phyloP scores from a whole-genome alignment of 495 filamentous ascomycete genomes.

The Podospora tetraspora region DNA sequence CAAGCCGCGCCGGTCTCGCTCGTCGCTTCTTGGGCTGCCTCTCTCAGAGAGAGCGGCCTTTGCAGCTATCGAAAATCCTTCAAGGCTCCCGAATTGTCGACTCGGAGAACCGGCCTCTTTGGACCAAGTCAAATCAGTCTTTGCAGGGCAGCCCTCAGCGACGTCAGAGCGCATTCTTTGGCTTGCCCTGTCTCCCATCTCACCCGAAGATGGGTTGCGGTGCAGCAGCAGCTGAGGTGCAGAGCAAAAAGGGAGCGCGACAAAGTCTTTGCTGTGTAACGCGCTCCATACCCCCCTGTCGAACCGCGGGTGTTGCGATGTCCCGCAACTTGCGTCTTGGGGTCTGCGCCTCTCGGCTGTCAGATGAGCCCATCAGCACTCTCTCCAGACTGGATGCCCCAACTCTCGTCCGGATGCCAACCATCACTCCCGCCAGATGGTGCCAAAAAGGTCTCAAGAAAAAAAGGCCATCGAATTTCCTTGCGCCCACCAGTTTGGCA shows the following conservation, averaged over 20 bases:
- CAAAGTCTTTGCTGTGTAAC: conserved; percentile 12
- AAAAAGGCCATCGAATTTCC: background rate
- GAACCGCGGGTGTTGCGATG: conserved; percentile 9
- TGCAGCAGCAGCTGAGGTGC: background rate
- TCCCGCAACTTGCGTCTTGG: conserved; percentile 5
- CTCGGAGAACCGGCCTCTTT: background rate
- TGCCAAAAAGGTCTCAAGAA: background rate
- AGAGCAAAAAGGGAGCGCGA: conserved; percentile 1
- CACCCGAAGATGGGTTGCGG: background rate
- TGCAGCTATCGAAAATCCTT: background rate
- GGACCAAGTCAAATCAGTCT: background rate
- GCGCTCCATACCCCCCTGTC: conserved; percentile 5
- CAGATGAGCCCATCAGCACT: conserved; percentile 12
- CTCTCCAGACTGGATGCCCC: background rate
- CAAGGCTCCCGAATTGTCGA: background rate
- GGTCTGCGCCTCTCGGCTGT: conserved; percentile 21
- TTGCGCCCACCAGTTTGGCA: background rate
- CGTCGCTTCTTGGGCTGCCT: background rate
- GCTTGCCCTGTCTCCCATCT: background rate
- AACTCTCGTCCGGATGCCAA: background rate
- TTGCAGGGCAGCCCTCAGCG: background rate
- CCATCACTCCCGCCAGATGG: background rate
- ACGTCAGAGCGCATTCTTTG: conserved; percentile 2
- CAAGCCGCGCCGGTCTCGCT: background rate
- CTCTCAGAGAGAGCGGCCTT: background rate